Base-by-base conservation (phyloP, 2,329 filamentous ascomycete species). In the Ramularia endophylla region DNA sequence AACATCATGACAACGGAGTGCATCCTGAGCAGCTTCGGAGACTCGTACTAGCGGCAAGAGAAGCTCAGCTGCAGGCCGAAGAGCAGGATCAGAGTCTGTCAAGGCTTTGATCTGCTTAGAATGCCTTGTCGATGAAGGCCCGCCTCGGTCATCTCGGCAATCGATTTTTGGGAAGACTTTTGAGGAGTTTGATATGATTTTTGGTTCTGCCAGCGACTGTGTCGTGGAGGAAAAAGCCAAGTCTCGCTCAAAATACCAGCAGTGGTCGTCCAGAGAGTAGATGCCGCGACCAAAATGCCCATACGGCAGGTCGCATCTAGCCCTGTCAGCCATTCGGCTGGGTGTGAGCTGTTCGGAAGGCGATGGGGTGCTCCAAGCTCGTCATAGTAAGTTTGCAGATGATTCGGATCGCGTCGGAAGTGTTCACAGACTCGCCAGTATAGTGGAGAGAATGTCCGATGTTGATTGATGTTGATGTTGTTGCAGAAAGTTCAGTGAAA, bases 311-410 rank as follows among this genome's bases (percentile, higher is more conserved):
- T 73, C 66, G 52, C 63, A 66, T 27, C 65, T 57, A 29, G 65
- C 60, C 40, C 61, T 63, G 41, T 79, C 72, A 79, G 71, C 73
- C 77, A 80, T 80, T 65, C 55, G 75, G 72, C 62, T 65, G 65
- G 57, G 56, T 38, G 45, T 37, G 47, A 29, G 32, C 40, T 44
- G 36, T 41, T 44, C 41, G 33, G 33, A 28, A 15, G 30, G 22
- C 22, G 11, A 25, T 6, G 6, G 22, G 33, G 37, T 20, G 34
- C 19, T 31, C 18, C 41, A 32, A 19, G 27, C 31, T 29, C 40
- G 39, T 50, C 53, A 56, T 56, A 53, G 38, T 53, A 43, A 25
- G 8, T 11, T 18, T 36, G 8, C 16, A 13, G 5, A 8, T 16
- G 15, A 28, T 19, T 16, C 18, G n/a, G n/a, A n/a, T n/a, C n/a